A percentile compares a stretch with the other conserved stretches of the same genome.
These are phyloP conservation scores for Ascocoryne sarcoides DNA, from an alignment of 2,329 filamentous ascomycete species.

Conservation along the genomic window DNA sequence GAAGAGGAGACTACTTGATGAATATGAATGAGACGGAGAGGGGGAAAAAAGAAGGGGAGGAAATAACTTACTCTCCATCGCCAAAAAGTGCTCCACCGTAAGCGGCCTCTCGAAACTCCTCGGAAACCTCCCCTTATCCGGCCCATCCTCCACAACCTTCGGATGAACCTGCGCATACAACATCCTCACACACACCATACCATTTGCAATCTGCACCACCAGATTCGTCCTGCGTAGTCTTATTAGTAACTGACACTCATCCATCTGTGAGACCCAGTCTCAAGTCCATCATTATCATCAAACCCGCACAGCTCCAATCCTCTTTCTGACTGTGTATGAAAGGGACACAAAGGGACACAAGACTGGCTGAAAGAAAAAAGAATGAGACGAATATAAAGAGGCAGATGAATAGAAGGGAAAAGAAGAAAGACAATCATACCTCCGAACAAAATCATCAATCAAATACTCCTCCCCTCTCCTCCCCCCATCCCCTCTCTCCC, in stretches of 20 bases:
- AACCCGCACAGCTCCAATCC: no score
- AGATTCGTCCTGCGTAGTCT: constrained; percentile 17
- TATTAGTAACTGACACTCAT: no score
- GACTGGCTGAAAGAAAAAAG: no score
- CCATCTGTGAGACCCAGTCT: no score
- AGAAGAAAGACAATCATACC: no score
- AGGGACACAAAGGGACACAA: no score
- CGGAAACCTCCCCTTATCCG: constrained; percentile 9
- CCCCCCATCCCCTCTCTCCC: neutral
- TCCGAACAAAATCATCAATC: neutral
- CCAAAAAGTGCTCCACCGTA: constrained; percentile 13
- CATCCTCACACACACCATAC: constrained; percentile 5
- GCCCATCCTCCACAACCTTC: constrained; percentile 10
- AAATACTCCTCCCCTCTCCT: neutral
- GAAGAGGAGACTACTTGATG: neutral
- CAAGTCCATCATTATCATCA: no score
- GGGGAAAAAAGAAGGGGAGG: neutral
- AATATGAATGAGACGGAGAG: neutral
- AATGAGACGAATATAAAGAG: no score
- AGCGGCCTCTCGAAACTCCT: constrained; percentile 15
- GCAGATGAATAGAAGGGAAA: no score
- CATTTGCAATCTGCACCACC: constrained; percentile 17
- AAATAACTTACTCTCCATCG: constrained; percentile 14
- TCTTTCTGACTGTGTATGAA: no score
- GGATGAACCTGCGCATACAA: constrained; percentile 19